Evolutionary conservation across 2,329 filamentous ascomycete species (phyloP).

Genomic region (Tolypocladium inflatum): DNA sequence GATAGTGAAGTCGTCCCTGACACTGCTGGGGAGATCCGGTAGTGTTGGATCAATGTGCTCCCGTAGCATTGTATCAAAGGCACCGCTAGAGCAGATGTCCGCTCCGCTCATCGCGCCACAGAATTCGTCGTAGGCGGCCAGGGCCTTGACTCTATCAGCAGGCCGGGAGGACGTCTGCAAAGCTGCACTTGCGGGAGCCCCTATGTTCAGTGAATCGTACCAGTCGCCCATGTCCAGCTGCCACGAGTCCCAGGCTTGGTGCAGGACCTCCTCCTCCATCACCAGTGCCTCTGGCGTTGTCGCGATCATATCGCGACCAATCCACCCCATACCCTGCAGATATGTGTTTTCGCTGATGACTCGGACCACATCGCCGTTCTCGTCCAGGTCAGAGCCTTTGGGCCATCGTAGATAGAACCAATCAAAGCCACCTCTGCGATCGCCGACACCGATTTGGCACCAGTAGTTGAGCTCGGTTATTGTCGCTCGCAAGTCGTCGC

Average conservation of each 20-base stretch:
- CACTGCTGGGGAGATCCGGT: slow-evolving; percentile 41
- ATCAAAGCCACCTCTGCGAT: slow-evolving; percentile 75
- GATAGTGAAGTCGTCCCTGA: slow-evolving; percentile 39
- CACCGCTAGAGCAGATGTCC: slow-evolving; percentile 47
- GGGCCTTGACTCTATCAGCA: slow-evolving; percentile 18
- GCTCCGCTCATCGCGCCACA: slow-evolving; percentile 53
- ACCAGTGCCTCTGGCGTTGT: slow-evolving; percentile 24
- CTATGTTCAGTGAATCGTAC: slow-evolving; percentile 30
- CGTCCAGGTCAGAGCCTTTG: slow-evolving; percentile 58
- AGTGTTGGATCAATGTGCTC: slow-evolving; percentile 52
- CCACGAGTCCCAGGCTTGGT: slow-evolving; percentile 61
- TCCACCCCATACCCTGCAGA: slow-evolving; percentile 64
- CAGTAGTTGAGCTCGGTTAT: slow-evolving; percentile 86
- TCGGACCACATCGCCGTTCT: slow-evolving; percentile 57
- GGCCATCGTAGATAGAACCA: slow-evolving; percentile 83
- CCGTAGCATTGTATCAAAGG: slow-evolving; percentile 34
- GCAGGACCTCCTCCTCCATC: slow-evolving; percentile 52
- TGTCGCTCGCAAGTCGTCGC: slow-evolving; percentile 67
- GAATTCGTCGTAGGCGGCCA: slow-evolving; percentile 45
- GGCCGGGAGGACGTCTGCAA: slow-evolving; percentile 2
- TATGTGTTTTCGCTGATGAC: slow-evolving; percentile 80
- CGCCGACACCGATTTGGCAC: slow-evolving; percentile 93
- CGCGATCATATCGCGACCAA: slow-evolving; percentile 50
- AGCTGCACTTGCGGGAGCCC: slow-evolving; percentile 21
- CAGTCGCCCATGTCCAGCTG: slow-evolving; percentile 52